Conservation (phyloP, 768 basidiomycete genomes). For the Lentinula edodes region DNA sequence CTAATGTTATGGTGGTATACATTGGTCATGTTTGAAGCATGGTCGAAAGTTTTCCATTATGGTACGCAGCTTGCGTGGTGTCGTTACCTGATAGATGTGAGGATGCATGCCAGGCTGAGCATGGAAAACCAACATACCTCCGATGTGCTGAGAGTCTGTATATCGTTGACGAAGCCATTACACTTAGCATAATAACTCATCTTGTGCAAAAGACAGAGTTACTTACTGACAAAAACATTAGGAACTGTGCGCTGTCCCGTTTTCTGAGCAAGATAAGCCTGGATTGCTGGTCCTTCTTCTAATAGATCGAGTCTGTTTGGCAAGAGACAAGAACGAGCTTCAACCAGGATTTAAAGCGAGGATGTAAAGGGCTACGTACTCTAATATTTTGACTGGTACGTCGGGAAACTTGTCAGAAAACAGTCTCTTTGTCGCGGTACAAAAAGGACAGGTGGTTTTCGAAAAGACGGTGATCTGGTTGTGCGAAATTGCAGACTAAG, state of each 20-base stretch:
- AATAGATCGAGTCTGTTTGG: constrained; percentile 31
- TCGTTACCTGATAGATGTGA: constrained; percentile 1
- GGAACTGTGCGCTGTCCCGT: constrained; percentile 48
- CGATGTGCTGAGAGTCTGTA: constrained; percentile 30
- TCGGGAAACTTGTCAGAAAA: constrained; percentile 15
- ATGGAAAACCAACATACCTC: constrained; percentile 15
- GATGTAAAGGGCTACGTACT: constrained; percentile 20
- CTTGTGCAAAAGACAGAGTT: neutral
- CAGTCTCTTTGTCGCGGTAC: constrained; percentile 25
- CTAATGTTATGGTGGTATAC: neutral
- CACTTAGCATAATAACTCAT: neutral
- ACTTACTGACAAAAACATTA: constrained; percentile 50
- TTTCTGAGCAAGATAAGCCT: constrained; percentile 40
- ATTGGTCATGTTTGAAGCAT: neutral
- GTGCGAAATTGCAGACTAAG: constrained; percentile 21
- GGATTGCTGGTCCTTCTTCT: constrained; percentile 38
- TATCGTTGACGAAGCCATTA: neutral
- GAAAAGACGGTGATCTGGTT: constrained; percentile 36
- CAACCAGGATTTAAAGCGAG: neutral
- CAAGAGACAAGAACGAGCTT: neutral
- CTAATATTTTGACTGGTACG: constrained; percentile 20
- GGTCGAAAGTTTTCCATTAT: constrained; percentile 1
- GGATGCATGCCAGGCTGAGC: neutral
- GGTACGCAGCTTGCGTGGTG: constrained; percentile 6
- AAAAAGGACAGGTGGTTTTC: constrained; percentile 32